These are phyloP conservation scores for Anisodus tanguticus DNA, from an alignment of 257 asterid species.

Conservation along the genomic window DNA sequence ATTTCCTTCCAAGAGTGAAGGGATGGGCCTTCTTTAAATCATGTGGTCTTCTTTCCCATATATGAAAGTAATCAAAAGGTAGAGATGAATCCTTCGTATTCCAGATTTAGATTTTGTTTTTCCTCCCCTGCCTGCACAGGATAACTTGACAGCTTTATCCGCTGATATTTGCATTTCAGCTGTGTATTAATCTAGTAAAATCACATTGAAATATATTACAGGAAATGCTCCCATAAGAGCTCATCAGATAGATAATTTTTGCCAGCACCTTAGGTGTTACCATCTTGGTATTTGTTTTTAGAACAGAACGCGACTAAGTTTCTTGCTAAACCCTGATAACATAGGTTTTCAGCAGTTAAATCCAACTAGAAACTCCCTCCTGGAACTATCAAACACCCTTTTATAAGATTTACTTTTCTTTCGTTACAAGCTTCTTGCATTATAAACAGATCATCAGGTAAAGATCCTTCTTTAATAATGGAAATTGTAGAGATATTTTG, in stretches of 20 bases:
- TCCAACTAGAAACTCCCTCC: constrained; percentile 10
- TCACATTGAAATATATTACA: constrained; percentile 20
- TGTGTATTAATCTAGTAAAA: background rate
- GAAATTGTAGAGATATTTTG: background rate
- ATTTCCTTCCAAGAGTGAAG: background rate
- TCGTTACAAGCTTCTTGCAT: background rate
- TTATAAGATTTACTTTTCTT: background rate
- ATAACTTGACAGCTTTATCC: constrained; percentile 16
- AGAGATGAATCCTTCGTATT: background rate
- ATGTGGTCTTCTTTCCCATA: background rate
- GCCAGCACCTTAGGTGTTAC: constrained; percentile 23
- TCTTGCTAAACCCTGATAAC: background rate
- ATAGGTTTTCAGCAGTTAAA: constrained; percentile 16
- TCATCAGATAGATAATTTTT: background rate
- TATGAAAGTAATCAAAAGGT: background rate
- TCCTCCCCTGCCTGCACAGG: background rate
- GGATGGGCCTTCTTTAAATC: background rate
- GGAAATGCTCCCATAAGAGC: background rate
- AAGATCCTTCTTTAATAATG: background rate
- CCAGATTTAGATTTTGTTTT: background rate
- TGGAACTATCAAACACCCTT: background rate
- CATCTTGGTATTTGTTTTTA: constrained; percentile 12
- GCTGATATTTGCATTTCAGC: background rate
- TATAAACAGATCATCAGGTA: constrained; percentile 1
- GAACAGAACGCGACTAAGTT: background rate